These are phyloP conservation scores for Fonsecaea pedrosoi DNA, from an alignment of 2,329 filamentous ascomycete genomes.

Conservation along the genomic window DNA sequence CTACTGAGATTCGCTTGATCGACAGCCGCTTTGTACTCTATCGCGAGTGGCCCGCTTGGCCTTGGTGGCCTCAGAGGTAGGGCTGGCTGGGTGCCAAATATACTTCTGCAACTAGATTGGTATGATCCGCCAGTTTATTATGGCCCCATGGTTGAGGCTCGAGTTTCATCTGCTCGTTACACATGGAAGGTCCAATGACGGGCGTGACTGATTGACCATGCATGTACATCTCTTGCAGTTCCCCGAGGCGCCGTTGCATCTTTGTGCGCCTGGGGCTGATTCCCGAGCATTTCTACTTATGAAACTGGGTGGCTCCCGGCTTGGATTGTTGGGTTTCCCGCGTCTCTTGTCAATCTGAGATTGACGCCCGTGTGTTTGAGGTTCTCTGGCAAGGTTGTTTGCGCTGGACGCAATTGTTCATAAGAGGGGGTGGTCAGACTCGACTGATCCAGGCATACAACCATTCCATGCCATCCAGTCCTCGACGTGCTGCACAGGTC, in stretches of 20 bases:
- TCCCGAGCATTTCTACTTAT: slow-evolving; percentile 15
- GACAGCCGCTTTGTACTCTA: slow-evolving; percentile 27
- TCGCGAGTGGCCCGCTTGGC: slow-evolving; percentile 28
- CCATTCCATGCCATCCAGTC: slow-evolving; percentile 34
- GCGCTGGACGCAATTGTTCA: slow-evolving; percentile 34
- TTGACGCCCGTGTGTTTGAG: slow-evolving; percentile 39
- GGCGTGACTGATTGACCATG: neutral
- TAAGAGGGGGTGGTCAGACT: slow-evolving; percentile 34
- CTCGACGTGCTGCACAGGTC: slow-evolving; percentile 14
- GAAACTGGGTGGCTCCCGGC: slow-evolving; percentile 22
- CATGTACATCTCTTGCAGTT: slow-evolving; percentile 25
- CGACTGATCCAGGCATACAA: slow-evolving; percentile 31
- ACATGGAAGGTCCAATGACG: slow-evolving; percentile 21
- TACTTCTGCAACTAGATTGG: slow-evolving; percentile 22
- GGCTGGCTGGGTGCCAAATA: slow-evolving; percentile 28
- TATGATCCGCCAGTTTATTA: slow-evolving; percentile 19
- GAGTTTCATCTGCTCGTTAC: slow-evolving; percentile 32
- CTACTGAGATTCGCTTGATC: slow-evolving; percentile 33
- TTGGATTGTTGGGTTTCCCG: slow-evolving; percentile 20
- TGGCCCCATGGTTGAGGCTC: slow-evolving; percentile 21
- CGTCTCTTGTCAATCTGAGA: slow-evolving; percentile 36
- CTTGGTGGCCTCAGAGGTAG: slow-evolving; percentile 6
- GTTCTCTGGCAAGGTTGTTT: slow-evolving; percentile 20
- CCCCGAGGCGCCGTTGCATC: slow-evolving; percentile 27
- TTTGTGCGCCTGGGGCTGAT: slow-evolving; percentile 21